These are phyloP conservation scores for Stemphylium lycopersici DNA, from an alignment of 2,329 filamentous ascomycete species.

Conservation along the genomic window DNA sequence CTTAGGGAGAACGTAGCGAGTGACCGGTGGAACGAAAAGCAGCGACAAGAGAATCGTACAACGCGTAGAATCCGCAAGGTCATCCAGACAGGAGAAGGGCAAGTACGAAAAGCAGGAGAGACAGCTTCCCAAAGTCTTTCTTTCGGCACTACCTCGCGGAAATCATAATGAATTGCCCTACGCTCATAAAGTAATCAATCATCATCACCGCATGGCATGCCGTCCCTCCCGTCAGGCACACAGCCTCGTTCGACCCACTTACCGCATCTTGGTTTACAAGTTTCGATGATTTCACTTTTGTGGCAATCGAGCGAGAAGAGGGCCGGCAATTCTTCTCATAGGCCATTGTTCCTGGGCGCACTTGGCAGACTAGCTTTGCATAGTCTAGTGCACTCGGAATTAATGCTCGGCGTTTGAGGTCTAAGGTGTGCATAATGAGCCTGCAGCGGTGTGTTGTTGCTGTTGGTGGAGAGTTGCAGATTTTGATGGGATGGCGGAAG, in stretches of 20 bases:
- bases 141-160: too few species aligned
- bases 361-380: constrained; percentile 10
- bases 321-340: constrained; percentile 8
- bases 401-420: not conserved
- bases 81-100: too few species aligned
- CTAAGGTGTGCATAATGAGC: not conserved
- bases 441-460: not conserved
- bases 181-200: too few species aligned
- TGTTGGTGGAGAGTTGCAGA: not conserved
- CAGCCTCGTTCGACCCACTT: constrained; percentile 19
- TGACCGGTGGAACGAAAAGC: too few species aligned
- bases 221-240: constrained; percentile 5
- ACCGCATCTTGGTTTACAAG: constrained; percentile 2
- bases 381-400: not conserved
- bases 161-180: too few species aligned
- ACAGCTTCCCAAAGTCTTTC: too few species aligned
- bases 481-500: not conserved
- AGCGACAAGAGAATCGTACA: too few species aligned
- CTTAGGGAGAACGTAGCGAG: too few species aligned
- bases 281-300: constrained; percentile 4
- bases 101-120: too few species aligned
- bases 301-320: not conserved
- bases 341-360: constrained; percentile 4
- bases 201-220: too few species aligned
- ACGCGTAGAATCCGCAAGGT: too few species aligned